A percentile compares a stretch with the other conserved stretches of the same genome.
phyloP scores from a whole-genome alignment of 805 yeast species.

The Teunomyces gatunensis region DNA sequence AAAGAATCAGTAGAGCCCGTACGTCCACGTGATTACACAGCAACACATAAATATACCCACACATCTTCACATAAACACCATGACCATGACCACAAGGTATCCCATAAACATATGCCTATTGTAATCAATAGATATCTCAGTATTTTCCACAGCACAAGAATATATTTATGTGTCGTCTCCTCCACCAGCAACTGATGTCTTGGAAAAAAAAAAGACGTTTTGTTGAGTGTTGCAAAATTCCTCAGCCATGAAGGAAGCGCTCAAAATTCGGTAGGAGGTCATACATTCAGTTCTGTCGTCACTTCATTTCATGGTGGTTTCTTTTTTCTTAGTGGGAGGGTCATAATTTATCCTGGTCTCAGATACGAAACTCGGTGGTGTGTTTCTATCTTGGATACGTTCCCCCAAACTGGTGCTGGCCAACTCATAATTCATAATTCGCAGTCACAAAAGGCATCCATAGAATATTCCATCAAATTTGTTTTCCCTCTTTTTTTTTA shows the following conservation, averaged over 20 bases:
- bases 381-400: neutral
- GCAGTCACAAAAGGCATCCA: constrained; percentile 1
- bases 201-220: neutral
- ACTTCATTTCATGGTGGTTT: neutral
- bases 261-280: constrained; percentile 3
- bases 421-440: neutral
- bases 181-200: neutral
- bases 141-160: too few species aligned
- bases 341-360: too few species aligned
- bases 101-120: too few species aligned
- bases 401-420: neutral
- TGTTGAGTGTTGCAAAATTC: neutral
- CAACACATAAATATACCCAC: too few species aligned
- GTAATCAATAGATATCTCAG: too few species aligned
- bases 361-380: neutral
- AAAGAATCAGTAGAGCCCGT: too few species aligned
- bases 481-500: neutral
- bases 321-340: neutral
- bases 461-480: neutral
- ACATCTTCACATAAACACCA: too few species aligned
- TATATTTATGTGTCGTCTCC: too few species aligned
- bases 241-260: neutral
- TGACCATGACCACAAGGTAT: too few species aligned
- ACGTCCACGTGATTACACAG: too few species aligned
- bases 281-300: neutral